Evolutionary conservation across 2,329 filamentous ascomycete genomes (phyloP).

Genomic region (Aspergillus sp.): DNA sequence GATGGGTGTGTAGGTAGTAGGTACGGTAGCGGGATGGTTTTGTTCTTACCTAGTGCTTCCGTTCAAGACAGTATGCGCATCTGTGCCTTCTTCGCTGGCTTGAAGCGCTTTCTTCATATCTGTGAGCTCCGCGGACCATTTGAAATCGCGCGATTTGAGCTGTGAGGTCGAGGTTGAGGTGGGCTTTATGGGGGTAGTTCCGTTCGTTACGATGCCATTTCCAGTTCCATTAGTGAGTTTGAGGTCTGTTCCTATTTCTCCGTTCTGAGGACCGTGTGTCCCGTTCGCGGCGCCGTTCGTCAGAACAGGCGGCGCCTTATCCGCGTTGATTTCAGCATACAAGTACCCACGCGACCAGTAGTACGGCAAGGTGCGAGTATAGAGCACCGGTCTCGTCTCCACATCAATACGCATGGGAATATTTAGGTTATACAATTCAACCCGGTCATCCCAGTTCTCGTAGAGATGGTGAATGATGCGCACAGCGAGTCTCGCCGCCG

Average conservation of each 20-base stretch:
- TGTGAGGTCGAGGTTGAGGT: constrained; percentile 51
- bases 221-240: neutral
- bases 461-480: constrained; percentile 73
- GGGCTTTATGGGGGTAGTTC: neutral
- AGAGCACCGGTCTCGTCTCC: constrained; percentile 66
- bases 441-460: constrained; percentile 66
- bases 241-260: neutral
- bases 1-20: neutral
- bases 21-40: neutral
- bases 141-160: constrained; percentile 73
- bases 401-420: constrained; percentile 76
- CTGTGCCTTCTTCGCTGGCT: constrained; percentile 72
- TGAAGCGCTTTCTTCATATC: constrained; percentile 84
- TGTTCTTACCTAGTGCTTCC: constrained; percentile 71
- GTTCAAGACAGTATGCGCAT: constrained; percentile 85
- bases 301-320: constrained; percentile 57
- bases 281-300: constrained; percentile 37
- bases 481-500: constrained; percentile 69
- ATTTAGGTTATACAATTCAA: constrained; percentile 83
- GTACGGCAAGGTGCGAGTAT: constrained; percentile 80
- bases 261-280: neutral
- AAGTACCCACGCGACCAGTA: constrained; percentile 76
- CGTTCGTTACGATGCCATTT: constrained; percentile 11
- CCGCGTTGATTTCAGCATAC: constrained; percentile 66
- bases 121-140: constrained; percentile 80